Base-by-base conservation (phyloP, 208 protist genomes). In the Crithidia bombi region DNA sequence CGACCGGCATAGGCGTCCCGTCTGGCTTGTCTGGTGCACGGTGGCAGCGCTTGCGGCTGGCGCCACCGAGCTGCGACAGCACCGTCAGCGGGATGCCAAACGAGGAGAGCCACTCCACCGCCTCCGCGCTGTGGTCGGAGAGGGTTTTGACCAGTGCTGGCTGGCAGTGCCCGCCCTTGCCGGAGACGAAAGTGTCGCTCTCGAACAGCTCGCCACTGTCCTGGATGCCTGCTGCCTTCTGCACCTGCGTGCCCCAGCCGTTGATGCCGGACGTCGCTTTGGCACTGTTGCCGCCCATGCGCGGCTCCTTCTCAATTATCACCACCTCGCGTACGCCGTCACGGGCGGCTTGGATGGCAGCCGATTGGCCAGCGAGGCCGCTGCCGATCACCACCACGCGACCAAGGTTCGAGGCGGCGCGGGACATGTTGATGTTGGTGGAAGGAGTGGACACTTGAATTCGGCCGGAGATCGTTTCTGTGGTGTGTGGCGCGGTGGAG, bases 201-300 rank as follows among this genome's bases (percentile, higher is more conserved):
- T 94, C 82, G 70, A 93, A 97, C 63, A 83, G 86, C 44, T 84
- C 81, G 41, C 78, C 79, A 64, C 55, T 78, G 73, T 95, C 90
- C 23, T 78, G 35, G 50, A 95, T 61, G 43, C 78, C 77, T 15
- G 68, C 43, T 68, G 79, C 55, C 35, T 79, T 82, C 85, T 99
- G 96, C 30, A 90, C 84, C 32, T 67, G 75, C 5, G 97, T 97
- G 15, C 80, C 79, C 78, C 89, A 92, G 36, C 76, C 96, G 76
- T 99, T 99, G 67, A 99, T 99, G 72, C 97, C 97, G 15, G 94
- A 98, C 10, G 92, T 97, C 10, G 97, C 97, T 86, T 99, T 99
- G 54, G 92, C 95, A 36, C 93, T 98, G 82, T 99, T 99, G 59
- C 97, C 97, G 46, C 97, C 97, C 11, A 97, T 30, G 50, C 73